Base-by-base conservation (phyloP, 2,329 filamentous ascomycete genomes). In the Metarhizium anisopliae region DNA sequence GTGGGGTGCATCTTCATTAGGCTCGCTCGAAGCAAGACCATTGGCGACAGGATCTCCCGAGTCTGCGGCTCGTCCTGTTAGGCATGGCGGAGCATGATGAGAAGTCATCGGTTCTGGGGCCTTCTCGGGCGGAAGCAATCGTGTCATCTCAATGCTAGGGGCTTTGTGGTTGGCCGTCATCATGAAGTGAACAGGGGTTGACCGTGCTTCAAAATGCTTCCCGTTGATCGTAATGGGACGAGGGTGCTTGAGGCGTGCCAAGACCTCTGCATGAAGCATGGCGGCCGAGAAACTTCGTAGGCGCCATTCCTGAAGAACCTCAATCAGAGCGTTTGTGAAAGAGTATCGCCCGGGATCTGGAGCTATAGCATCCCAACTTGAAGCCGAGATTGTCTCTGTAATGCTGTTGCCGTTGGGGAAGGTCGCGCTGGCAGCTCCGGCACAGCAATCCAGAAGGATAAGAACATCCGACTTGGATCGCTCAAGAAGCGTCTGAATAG, bases 171-270 rank as follows among this genome's bases (percentile, higher is more conserved):
- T 82, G 18, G 78, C 74, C 2, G 81, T 83, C 79, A 83, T 83
- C 78, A 83, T 83, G 61, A 83, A 83, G 61, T 84, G 81, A 4
- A 83, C 79, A 0, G 81, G 80, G 0, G 81, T 83, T 2, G 80
- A 80, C 43, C 80, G 75, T 40, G 78, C 77, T 62, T 83, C 80
- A 50, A 81, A 81, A 18, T 77, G 74, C 65, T 77, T 80, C 53
- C 81, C 81, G 59, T 83, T 81, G 60, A 80, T 76, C 56, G 77
- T 74, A 59, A 82, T 77, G 20, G 80, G 80, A 7, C 80, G 71
- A 5, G 81, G 81, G 58, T 83, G 81, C 61, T 83, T 84, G 2
- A 84, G 64, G 2, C 80, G 77, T n/a, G 80, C 80, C 16, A 84
- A 70, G 8, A 83, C 72, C 60, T 84, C 81, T 20, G 80, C 80